These are phyloP conservation scores for Fraxinus baroniana DNA, from an alignment of 305 asterid genomes.

Conservation along the genomic window DNA sequence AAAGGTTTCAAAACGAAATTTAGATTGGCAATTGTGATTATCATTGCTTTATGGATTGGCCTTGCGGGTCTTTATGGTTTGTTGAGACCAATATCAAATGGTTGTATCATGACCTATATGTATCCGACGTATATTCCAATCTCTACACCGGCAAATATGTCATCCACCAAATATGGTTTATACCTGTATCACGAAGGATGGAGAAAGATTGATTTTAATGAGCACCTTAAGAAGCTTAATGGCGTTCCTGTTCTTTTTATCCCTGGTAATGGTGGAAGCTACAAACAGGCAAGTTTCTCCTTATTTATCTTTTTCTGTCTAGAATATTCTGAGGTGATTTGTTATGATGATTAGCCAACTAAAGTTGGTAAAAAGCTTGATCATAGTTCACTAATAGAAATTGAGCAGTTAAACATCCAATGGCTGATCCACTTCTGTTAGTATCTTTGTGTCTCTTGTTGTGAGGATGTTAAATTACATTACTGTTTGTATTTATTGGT, in stretches of 20 bases:
- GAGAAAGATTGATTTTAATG: conserved; percentile 71
- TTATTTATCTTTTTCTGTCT: conserved; percentile 15
- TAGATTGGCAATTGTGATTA: conserved; percentile 48
- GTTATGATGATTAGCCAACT: background rate
- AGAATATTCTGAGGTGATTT: background rate
- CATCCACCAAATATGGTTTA: conserved; percentile 64
- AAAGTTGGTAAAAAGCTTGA: background rate
- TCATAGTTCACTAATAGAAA: background rate
- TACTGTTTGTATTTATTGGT: conserved; percentile 5
- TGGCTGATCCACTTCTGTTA: conserved; percentile 7
- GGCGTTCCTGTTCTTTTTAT: conserved; percentile 94
- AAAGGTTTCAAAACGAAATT: conserved; percentile 40
- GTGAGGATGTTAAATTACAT: background rate
- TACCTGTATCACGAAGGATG: conserved; percentile 94
- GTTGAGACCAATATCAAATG: conserved; percentile 71
- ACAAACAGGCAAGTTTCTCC: conserved; percentile 78
- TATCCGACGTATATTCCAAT: conserved; percentile 92
- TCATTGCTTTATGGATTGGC: conserved; percentile 54
- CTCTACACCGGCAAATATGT: conserved; percentile 52
- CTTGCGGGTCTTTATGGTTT: conserved; percentile 58
- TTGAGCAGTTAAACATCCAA: background rate
- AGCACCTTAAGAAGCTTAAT: conserved; percentile 66
- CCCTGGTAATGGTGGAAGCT: conserved; percentile 98
- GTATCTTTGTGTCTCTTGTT: background rate
- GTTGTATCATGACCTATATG: conserved; percentile 95